These are phyloP conservation scores for Oryza meyeriana DNA, from an alignment of 176 grass and related monocot genomes.

Conservation along the genomic window DNA sequence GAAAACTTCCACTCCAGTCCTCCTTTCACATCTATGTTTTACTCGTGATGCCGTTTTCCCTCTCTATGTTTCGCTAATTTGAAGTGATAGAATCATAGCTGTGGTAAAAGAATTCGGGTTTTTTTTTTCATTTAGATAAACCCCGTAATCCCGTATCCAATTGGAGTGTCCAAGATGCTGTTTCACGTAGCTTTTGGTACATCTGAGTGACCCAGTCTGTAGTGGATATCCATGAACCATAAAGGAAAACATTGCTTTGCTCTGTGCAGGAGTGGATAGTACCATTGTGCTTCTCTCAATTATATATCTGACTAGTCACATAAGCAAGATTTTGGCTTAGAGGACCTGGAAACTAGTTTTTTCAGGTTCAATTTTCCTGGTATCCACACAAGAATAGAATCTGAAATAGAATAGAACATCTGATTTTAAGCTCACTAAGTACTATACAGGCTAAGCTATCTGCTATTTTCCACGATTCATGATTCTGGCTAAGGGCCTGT, in stretches of 20 bases:
- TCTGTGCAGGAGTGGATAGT: not conserved
- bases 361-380: not conserved
- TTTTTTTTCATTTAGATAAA: not conserved
- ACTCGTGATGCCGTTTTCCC: not conserved
- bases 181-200: not conserved
- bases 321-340: not conserved
- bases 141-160: not conserved
- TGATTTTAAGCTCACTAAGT: not conserved
- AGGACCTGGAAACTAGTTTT: not conserved
- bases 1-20: not conserved
- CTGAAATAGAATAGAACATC: not conserved
- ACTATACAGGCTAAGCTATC: not conserved
- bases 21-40: not conserved
- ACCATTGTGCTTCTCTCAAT: not conserved
- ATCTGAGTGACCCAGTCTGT: not conserved
- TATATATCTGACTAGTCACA: not conserved
- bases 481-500: not conserved
- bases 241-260: not conserved
- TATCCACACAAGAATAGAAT: not conserved
- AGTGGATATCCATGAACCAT: not conserved
- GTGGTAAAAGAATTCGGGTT: not conserved
- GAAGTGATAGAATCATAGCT: not conserved
- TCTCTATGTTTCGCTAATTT: conserved; percentile 8
- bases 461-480: not conserved
- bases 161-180: not conserved